Base-by-base conservation (phyloP, 2,329 filamentous ascomycete species). In the Pseudocercospora crystallina region DNA sequence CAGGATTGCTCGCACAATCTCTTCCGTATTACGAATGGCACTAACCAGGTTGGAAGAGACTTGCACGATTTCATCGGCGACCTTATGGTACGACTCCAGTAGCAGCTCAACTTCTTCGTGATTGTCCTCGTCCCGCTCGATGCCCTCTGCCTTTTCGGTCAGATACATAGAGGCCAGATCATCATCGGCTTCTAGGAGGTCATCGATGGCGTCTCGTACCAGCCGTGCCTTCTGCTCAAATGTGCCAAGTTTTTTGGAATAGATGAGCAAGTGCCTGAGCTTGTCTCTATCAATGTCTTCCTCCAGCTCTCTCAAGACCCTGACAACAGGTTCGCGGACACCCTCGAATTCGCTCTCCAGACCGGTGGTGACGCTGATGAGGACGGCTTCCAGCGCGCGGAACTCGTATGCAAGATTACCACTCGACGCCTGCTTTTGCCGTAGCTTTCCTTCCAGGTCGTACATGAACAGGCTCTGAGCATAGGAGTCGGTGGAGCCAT, bases 401-500 rank as follows among this genome's bases (percentile, higher is more conserved):
- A 97, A 96, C 70, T 99, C 94, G 70, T 99, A 99, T 0, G 94
- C 89, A 5, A 99, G 78, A 2, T 82, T 81, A 8, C 82, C 79
- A 15, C 69, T 65, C 2, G 79, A 75, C 2, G 75, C 67, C 52
- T 84, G 79, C 69, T 90, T 92, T 66, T 96, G 90, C 57, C 89
- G 86, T 38, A 99, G 77, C 68, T 95, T 96, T 10, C 89, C 89
- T 69, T 97, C 90, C 14, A 99, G 76, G 66, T 97, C 94, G 72
- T 97, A 96, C 83, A 99, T 95, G 74, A 99, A 99, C 11, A 94
- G 83, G 3, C 90, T 96, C 69, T 97, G 94, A 30, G 92, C 90
- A 65, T 96, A 96, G 0, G 90, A 95, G 61, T 95, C 90, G 53
- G 90, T 91, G 35, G 90, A 94, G 29, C 94, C 94, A 71, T 96